A percentile compares a stretch with the other conserved stretches of the same genome.
Evolutionary conservation across 306 rosid species (phyloP).

Genomic region (Fragaria iinumae): DNA sequence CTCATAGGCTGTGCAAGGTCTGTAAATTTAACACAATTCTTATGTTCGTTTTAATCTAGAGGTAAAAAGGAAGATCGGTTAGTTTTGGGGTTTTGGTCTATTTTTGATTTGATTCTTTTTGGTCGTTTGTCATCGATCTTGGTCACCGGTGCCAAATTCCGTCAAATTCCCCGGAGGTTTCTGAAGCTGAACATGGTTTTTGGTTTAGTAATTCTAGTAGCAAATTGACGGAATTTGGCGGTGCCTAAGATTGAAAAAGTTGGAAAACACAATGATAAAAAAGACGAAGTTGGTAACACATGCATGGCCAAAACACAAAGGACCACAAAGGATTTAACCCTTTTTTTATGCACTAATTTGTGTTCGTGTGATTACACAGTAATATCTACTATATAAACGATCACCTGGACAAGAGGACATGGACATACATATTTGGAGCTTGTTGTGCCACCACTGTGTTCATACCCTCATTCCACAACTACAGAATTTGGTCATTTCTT

Average conservation of each 20-base stretch:
- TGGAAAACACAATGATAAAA: not conserved
- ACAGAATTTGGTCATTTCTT: slow-evolving; percentile 92
- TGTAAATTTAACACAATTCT: not conserved
- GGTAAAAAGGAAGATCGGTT: not conserved
- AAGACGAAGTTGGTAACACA: not conserved
- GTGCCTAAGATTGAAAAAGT: not conserved
- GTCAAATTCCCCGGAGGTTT: not conserved
- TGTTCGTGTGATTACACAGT: slow-evolving; percentile 38
- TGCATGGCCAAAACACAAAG: not conserved
- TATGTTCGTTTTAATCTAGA: slow-evolving; percentile 1
- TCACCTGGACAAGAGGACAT: slow-evolving; percentile 86
- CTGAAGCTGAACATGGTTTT: not conserved
- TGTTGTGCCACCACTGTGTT: slow-evolving; percentile 97
- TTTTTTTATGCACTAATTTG: not conserved
- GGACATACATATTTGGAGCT: slow-evolving; percentile 95
- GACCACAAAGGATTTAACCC: not conserved
- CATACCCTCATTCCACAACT: slow-evolving; percentile 92
- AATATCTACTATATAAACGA: slow-evolving; percentile 87
- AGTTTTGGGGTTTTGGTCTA: not conserved
- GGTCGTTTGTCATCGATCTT: not conserved
- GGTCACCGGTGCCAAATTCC: not conserved
- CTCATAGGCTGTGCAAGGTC: slow-evolving; percentile 98
- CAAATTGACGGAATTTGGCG: not conserved
- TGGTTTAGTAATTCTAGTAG: not conserved
- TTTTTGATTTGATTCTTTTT: not conserved